Evolutionary conservation across 108 stramenopile species (phyloP), one percentile per base, ranked within the genome.

Genomic region (Nannochloropsis granulata): DNA sequence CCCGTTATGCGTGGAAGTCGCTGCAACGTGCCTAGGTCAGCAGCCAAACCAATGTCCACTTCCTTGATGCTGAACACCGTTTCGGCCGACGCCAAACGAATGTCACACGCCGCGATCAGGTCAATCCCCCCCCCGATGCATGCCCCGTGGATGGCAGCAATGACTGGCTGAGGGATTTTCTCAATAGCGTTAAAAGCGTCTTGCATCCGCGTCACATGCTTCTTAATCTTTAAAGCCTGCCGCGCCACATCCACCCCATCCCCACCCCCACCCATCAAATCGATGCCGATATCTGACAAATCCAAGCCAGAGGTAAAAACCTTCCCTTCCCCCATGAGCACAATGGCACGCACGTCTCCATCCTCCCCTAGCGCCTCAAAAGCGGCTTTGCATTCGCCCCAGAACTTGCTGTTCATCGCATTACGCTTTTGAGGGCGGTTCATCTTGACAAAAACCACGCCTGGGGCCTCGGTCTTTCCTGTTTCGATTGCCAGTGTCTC

Each of bases 21-120:
- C 87, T 91, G 90, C 45, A 91, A 78, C 12, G 91, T 91, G 81
- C 91, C 91, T 10, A 91, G 88, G 84, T 91, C 91, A 19, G 91
- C 91, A 19, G 90, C 91, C 14, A 91, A n/a, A 43, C 90, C 91
- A 34, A 91, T 78, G 23, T 90, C 89, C 79, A 79, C 90, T 87
- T 91, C 91, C 84, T 91, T 90, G 26, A 91, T 79, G 43, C 84
- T 88, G 78, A 91, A 91, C 44, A 79, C 82, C 1, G 91, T 90
- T 13, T 91, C 89, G 24, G 81, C 43, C 25, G 87, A 86, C 71
- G 85, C 82, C 45, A 88, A 81, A 13, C 91, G 87, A 24, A 91
- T 88, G 89, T 91, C 91, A 24, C 87, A 44, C 43, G 90, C 90
- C 19, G 84, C 85, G 25, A 91, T 78, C 25, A 91, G 81, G 80